A percentile compares a stretch with the other conserved stretches of the same genome.
Evolutionary conservation across 805 yeast species (phyloP).

Genomic region (Candida incommunis): DNA sequence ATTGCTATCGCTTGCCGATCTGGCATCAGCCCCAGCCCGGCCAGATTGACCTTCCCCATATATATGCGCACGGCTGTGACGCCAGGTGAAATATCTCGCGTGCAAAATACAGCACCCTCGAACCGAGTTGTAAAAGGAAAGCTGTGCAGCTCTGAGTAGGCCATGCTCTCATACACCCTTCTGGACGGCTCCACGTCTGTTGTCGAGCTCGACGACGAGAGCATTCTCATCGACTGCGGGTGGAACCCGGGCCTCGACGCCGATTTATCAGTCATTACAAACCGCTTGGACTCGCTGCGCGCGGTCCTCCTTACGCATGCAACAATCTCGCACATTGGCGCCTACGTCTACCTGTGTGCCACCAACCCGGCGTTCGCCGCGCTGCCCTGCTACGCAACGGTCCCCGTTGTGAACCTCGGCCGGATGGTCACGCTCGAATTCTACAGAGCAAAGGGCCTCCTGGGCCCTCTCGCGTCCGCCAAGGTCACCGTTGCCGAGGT

Average conservation of each 20-base stretch:
- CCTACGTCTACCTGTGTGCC: constrained; percentile 51
- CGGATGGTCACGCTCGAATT: constrained; percentile 73
- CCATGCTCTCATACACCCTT: constrained; percentile 22
- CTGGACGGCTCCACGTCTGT: constrained; percentile 18
- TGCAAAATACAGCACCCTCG: too few species aligned
- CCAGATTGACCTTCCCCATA: background rate
- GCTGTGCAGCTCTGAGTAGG: too few species aligned
- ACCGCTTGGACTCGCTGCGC: constrained; percentile 37
- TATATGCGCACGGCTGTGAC: background rate
- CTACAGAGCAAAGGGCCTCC: constrained; percentile 55
- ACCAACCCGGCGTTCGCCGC: constrained; percentile 41
- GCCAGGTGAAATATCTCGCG: too few species aligned
- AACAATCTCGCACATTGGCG: constrained; percentile 65
- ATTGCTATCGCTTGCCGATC: background rate
- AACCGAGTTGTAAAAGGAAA: too few species aligned
- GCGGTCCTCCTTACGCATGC: constrained; percentile 77
- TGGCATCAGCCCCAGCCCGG: background rate
- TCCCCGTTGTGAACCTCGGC: constrained; percentile 83
- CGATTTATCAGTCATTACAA: constrained; percentile 20
- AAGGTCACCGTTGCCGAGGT: constrained; percentile 55
- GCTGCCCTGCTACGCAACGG: constrained; percentile 71
- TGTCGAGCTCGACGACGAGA: constrained; percentile 18
- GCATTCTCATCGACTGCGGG: constrained; percentile 25
- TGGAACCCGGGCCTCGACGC: constrained; percentile 21
- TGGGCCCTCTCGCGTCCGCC: constrained; percentile 49